These are phyloP conservation scores for Pseudozyma hubeiensis DNA, from an alignment of 1,284 basidiomycete species.

Conservation along the genomic window DNA sequence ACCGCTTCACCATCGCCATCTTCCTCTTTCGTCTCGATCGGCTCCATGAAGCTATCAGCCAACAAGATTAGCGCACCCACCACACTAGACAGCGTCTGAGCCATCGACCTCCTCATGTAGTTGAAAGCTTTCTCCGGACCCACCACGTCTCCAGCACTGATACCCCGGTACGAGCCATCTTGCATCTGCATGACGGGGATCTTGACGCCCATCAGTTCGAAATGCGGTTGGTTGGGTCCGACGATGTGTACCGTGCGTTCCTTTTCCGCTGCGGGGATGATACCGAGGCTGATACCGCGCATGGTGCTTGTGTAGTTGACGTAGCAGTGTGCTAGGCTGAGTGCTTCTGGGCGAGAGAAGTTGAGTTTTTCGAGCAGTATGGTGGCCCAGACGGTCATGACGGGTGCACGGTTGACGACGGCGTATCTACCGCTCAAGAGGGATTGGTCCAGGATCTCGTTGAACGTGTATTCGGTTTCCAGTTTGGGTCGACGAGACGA, in stretches of 20 bases:
- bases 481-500: slow-evolving; percentile 12
- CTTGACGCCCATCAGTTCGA: slow-evolving; percentile 88
- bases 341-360: slow-evolving; percentile 85
- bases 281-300: slow-evolving; percentile 42
- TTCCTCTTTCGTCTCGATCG: background rate
- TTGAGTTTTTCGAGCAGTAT: slow-evolving; percentile 85
- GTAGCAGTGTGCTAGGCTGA: slow-evolving; percentile 90
- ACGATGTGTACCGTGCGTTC: slow-evolving; percentile 72
- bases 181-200: slow-evolving; percentile 84
- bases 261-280: slow-evolving; percentile 30
- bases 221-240: slow-evolving; percentile 85
- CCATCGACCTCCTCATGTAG: slow-evolving; percentile 61
- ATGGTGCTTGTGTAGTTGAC: slow-evolving; percentile 82
- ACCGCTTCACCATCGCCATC: background rate
- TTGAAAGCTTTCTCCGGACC: slow-evolving; percentile 74
- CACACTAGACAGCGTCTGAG: slow-evolving; percentile 62
- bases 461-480: slow-evolving; percentile 51
- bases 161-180: slow-evolving; percentile 80
- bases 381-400: slow-evolving; percentile 93
- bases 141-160: slow-evolving; percentile 79
- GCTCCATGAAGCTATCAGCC: slow-evolving; percentile 60
- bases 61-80: slow-evolving; percentile 62
- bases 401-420: slow-evolving; percentile 88
- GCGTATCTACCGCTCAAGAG: slow-evolving; percentile 72
- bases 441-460: slow-evolving; percentile 49